Evolutionary conservation across 2,329 filamentous ascomycete species (phyloP).

Genomic region (Neonectria coccinea): DNA sequence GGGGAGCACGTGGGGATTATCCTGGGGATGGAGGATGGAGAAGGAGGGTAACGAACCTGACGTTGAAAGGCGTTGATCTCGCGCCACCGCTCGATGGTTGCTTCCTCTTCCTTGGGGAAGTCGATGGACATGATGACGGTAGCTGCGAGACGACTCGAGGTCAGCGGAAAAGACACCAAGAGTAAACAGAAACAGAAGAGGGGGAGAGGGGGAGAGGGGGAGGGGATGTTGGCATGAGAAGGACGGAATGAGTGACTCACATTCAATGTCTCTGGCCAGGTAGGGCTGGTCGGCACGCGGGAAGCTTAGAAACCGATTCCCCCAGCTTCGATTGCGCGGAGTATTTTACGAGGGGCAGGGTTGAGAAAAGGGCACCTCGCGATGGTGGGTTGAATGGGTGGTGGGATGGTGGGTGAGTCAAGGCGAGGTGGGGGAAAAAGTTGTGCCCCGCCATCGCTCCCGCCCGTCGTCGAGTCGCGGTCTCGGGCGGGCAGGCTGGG

Average conservation of each 20-base stretch:
- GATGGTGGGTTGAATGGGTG: slow-evolving; percentile 41
- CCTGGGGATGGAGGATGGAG: no score
- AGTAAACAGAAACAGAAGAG: background rate
- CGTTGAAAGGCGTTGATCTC: slow-evolving; percentile 92
- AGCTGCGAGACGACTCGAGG: background rate
- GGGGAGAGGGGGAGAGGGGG: background rate
- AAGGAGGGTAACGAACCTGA: slow-evolving; percentile 65
- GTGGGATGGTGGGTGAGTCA: slow-evolving; percentile 46
- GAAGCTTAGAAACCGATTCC: slow-evolving; percentile 28
- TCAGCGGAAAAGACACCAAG: slow-evolving; percentile 2
- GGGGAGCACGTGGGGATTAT: background rate
- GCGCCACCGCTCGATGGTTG: slow-evolving; percentile 85
- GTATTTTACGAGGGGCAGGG: slow-evolving; percentile 43
- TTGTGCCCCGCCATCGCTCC: slow-evolving; percentile 41
- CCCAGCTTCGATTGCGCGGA: slow-evolving; percentile 28
- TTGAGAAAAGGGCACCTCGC: slow-evolving; percentile 39
- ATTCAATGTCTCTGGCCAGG: slow-evolving; percentile 27
- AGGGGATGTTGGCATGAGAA: background rate
- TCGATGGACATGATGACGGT: slow-evolving; percentile 79
- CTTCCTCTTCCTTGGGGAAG: slow-evolving; percentile 93
- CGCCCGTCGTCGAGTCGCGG: background rate
- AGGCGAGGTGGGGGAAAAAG: slow-evolving; percentile 40
- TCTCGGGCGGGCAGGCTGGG: background rate
- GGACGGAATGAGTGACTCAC: slow-evolving; percentile 17
- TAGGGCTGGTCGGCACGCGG: slow-evolving; percentile 30